Percentiles rank a stretch among this genome's conserved stretches.
phyloP scores from a whole-genome alignment of 2,329 filamentous ascomycete genomes.

The Xylaria multiplex region DNA sequence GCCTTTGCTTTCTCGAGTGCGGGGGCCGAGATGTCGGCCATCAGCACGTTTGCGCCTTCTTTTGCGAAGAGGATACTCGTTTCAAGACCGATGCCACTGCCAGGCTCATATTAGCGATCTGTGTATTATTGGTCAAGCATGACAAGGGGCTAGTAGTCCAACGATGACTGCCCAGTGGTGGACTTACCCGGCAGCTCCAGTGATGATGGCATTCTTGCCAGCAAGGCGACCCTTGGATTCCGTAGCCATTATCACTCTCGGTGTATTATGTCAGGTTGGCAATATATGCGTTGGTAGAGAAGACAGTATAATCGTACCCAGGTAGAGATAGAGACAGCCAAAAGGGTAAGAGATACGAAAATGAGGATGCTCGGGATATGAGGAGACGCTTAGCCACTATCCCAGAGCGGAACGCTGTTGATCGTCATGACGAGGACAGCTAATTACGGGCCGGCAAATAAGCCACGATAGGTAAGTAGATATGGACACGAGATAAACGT shows the following conservation, averaged over 20 bases:
- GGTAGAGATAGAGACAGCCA: not conserved
- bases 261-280: not conserved
- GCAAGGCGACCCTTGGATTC: conserved; percentile 60
- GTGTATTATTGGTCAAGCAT: not conserved
- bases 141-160: not conserved
- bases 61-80: conserved; percentile 89
- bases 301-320: not conserved
- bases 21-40: conserved; percentile 84
- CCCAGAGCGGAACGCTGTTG: not conserved
- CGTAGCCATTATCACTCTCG: conserved; percentile 44
- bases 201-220: conserved; percentile 76
- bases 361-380: too few relatives aligned
- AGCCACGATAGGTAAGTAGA: not conserved
- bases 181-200: conserved; percentile 85
- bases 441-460: not conserved
- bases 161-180: not conserved
- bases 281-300: not conserved
- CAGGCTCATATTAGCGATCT: conserved; percentile 10
- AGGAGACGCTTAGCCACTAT: not conserved
- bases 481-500: conserved; percentile 1
- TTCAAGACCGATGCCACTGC: conserved; percentile 90
- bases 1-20: conserved; percentile 80
- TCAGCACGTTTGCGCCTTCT: conserved; percentile 85
- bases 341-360: not conserved
- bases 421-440: not conserved